A percentile compares a stretch with the other conserved stretches of the same genome.
Evolutionary conservation across 306 rosid species (phyloP).

Genomic region (Vigna angularis): DNA sequence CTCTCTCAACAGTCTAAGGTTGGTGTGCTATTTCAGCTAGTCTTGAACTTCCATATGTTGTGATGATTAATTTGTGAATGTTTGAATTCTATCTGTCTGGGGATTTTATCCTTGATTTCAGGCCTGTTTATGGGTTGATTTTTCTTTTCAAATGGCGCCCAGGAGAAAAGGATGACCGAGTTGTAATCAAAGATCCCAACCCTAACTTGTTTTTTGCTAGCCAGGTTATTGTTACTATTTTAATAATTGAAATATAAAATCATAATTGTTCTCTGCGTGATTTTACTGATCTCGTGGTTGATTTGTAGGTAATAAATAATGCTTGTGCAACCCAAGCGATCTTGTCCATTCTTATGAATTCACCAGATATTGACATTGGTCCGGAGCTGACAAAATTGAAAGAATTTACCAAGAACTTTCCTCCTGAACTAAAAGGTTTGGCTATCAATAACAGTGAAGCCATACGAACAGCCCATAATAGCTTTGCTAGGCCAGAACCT

Average conservation of each 20-base stretch:
- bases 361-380: conserved; percentile 83
- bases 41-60: conserved; percentile 33
- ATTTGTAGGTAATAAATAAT: conserved; percentile 84
- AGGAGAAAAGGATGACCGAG: conserved; percentile 94
- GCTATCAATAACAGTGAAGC: conserved; percentile 97
- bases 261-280: conserved; percentile 3
- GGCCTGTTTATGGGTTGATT: conserved; percentile 97
- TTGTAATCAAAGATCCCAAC: conserved; percentile 88
- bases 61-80: conserved; percentile 33
- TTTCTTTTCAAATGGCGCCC: conserved; percentile 99
- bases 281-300: conserved; percentile 34
- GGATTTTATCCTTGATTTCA: conserved; percentile 47
- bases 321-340: conserved; percentile 99
- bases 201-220: conserved; percentile 97
- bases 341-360: conserved; percentile 93
- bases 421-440: conserved; percentile 95
- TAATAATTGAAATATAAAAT: neutral
- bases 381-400: conserved; percentile 87
- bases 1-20: conserved; percentile 86
- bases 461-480: conserved; percentile 91
- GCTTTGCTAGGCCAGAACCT: conserved; percentile 98
- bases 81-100: conserved; percentile 11
- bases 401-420: conserved; percentile 92
- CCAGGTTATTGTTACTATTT: conserved; percentile 66
- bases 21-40: conserved; percentile 30